Evolutionary conservation across 441 rosid species (phyloP).

Genomic region (Erodium trifolium): DNA sequence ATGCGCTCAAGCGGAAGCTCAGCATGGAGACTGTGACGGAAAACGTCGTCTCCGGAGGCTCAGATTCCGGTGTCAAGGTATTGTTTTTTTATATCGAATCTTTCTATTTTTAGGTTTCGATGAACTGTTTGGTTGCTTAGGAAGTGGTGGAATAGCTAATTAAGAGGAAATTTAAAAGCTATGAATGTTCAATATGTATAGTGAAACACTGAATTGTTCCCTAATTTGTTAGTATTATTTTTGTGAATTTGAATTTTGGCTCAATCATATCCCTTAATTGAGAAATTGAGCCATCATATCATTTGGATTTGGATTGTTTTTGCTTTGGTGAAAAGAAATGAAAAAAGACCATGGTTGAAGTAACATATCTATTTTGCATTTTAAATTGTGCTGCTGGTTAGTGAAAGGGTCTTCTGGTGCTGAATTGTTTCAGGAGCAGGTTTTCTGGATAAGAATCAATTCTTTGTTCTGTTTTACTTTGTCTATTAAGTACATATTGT

Average conservation of each 20-base stretch:
- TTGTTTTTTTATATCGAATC: background rate
- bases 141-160: background rate
- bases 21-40: constrained; percentile 37
- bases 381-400: background rate
- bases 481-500: background rate
- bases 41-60: constrained; percentile 24
- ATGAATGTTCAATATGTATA: background rate
- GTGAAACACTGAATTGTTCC: constrained; percentile 4
- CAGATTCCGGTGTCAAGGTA: constrained; percentile 92
- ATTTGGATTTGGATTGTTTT: background rate
- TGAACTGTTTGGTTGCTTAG: background rate
- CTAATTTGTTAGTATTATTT: background rate
- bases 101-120: background rate
- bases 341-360: background rate
- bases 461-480: background rate
- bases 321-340: background rate
- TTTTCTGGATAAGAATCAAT: background rate
- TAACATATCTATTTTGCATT: background rate
- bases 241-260: background rate
- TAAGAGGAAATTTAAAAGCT: background rate
- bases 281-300: background rate
- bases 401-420: background rate
- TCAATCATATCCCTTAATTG: background rate
- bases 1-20: constrained; percentile 94
- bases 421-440: background rate